Percentiles rank a stretch among this genome's conserved stretches.
These are phyloP conservation scores for Wickerhamomyces kurtzmanii DNA, from an alignment of 805 yeast genomes.

Conservation along the genomic window DNA sequence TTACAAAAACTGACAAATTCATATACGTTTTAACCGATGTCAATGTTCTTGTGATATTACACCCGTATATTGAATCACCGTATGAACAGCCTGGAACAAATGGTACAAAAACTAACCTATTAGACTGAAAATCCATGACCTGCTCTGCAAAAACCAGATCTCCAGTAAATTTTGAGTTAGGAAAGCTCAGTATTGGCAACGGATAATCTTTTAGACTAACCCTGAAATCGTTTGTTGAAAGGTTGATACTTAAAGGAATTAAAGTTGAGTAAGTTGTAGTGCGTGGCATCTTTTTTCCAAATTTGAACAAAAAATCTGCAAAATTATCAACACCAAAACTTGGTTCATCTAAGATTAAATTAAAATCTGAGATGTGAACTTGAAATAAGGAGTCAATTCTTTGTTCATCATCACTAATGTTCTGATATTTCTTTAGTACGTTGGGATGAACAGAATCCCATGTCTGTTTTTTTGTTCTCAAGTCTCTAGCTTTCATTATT, in stretches of 20 bases:
- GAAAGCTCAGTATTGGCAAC: slow-evolving; percentile 44
- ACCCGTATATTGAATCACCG: slow-evolving; percentile 44
- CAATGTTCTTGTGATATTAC: slow-evolving; percentile 49
- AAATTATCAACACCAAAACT: slow-evolving; percentile 18
- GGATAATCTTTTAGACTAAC: slow-evolving; percentile 45
- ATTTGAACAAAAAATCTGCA: slow-evolving; percentile 23
- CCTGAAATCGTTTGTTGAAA: slow-evolving; percentile 32
- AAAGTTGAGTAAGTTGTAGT: slow-evolving; percentile 43
- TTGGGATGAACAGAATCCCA: slow-evolving; percentile 1
- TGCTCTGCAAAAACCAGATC: slow-evolving; percentile 53
- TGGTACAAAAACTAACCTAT: slow-evolving; percentile 43
- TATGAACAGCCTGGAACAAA: slow-evolving; percentile 35
- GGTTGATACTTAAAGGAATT: slow-evolving; percentile 35
- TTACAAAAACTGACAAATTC: slow-evolving; percentile 35
- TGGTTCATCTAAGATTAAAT: slow-evolving; percentile 17
- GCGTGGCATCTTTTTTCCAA: slow-evolving; percentile 45
- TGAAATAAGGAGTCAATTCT: slow-evolving; percentile 11
- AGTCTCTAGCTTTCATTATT: slow-evolving; percentile 16
- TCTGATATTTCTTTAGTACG: background rate
- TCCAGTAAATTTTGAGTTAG: slow-evolving; percentile 26
- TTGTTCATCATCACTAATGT: too few relatives aligned
- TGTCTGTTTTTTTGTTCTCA: too few relatives aligned
- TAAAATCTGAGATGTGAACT: slow-evolving; percentile 10
- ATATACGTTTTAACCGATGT: slow-evolving; percentile 50
- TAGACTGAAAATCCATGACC: slow-evolving; percentile 31